These are phyloP conservation scores for Penicillium sp. DNA, from an alignment of 2,329 filamentous ascomycete species.

Conservation along the genomic window DNA sequence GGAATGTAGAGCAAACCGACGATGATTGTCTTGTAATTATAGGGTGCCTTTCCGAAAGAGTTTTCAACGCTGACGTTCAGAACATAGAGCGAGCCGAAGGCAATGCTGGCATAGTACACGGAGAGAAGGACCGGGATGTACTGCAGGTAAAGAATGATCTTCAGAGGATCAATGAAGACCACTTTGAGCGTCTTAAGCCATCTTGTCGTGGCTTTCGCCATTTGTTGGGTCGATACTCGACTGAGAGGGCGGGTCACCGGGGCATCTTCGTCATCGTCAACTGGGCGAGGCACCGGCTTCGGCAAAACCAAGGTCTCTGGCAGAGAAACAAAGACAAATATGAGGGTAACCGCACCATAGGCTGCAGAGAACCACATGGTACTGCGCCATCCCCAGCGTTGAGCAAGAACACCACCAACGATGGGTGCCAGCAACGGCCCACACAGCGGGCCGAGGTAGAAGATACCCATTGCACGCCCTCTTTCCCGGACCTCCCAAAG, in stretches of 20 bases:
- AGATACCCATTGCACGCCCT: constrained; percentile 76
- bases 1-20: constrained; percentile 78
- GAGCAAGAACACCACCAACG: constrained; percentile 69
- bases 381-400: constrained; percentile 69
- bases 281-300: constrained; percentile 32
- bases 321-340: constrained; percentile 44
- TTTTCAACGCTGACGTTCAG: constrained; percentile 75
- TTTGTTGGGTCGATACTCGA: constrained; percentile 62
- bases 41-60: constrained; percentile 65
- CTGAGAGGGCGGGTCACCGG: constrained; percentile 35
- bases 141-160: constrained; percentile 67
- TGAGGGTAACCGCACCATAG: constrained; percentile 56
- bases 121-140: constrained; percentile 72
- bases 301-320: constrained; percentile 42
- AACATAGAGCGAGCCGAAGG: constrained; percentile 73
- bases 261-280: constrained; percentile 21
- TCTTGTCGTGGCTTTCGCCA: constrained; percentile 58
- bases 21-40: constrained; percentile 65
- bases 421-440: constrained; percentile 75
- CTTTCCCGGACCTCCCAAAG: constrained; percentile 72
- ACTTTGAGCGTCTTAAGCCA: constrained; percentile 56
- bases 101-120: constrained; percentile 71
- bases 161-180: constrained; percentile 69
- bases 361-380: constrained; percentile 75
- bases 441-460: constrained; percentile 74